phyloP scores from a whole-genome alignment of 768 basidiomycete genomes.

The Boletus rufocinnamomeus region DNA sequence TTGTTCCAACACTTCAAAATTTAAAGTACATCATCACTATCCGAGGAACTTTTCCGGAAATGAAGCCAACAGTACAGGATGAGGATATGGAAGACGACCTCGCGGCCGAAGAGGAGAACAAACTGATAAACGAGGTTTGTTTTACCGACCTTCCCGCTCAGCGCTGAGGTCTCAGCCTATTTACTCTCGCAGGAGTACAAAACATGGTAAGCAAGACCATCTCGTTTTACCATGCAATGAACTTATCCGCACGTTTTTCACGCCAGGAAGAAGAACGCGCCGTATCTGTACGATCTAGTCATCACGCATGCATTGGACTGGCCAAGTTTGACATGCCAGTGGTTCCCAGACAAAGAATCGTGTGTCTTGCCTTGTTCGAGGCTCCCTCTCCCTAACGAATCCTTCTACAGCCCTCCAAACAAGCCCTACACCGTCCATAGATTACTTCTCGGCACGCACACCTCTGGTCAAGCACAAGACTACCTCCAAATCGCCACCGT shows the following conservation, averaged over 20 bases:
- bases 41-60: constrained; percentile 17
- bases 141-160: constrained; percentile 1
- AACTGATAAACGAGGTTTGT: constrained; percentile 81
- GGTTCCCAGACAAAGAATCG: constrained; percentile 98
- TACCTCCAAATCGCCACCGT: constrained; percentile 95
- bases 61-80: constrained; percentile 48
- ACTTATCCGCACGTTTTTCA: constrained; percentile 1
- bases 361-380: constrained; percentile 41
- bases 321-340: constrained; percentile 97
- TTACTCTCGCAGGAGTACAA: constrained; percentile 68
- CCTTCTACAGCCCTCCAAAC: constrained; percentile 66
- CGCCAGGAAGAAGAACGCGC: constrained; percentile 92
- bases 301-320: constrained; percentile 98
- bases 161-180: constrained; percentile 11
- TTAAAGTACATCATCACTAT: background rate
- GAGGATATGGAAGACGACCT: constrained; percentile 82
- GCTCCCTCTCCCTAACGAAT: background rate
- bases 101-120: constrained; percentile 84
- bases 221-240: background rate
- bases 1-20: background rate
- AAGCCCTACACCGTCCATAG: constrained; percentile 96
- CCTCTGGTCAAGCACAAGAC: constrained; percentile 91
- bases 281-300: constrained; percentile 96
- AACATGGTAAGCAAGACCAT: constrained; percentile 58
- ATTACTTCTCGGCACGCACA: constrained; percentile 95